Conservation (phyloP, 495 filamentous ascomycete species). For the Hyaloscypha finlandica region DNA sequence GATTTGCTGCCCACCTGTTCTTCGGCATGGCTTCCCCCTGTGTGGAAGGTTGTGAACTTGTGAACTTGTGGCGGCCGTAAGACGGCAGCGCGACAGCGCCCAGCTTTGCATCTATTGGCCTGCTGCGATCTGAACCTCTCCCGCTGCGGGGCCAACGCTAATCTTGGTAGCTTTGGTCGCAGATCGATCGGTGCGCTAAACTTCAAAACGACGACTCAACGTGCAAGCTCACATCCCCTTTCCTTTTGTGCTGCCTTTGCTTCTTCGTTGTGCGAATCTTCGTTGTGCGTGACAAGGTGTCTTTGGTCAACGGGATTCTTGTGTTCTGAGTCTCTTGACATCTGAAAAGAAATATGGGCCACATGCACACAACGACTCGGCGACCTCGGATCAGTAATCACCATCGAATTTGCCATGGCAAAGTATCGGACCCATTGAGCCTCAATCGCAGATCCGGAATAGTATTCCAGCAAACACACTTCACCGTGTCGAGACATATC, state of each 20-base stretch:
- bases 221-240: background rate
- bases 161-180: background rate
- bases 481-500: too few relatives aligned
- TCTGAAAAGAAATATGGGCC: background rate
- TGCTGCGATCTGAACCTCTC: too few relatives aligned
- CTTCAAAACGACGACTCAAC: background rate
- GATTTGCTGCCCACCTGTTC: background rate
- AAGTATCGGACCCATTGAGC: too few relatives aligned
- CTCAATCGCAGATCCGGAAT: too few relatives aligned
- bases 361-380: background rate
- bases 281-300: background rate
- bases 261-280: background rate
- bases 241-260: background rate
- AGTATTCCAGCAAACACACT: too few relatives aligned
- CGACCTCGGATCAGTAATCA: background rate
- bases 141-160: too few relatives aligned
- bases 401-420: background rate
- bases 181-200: constrained; percentile 1
- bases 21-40: background rate
- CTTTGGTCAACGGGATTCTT: background rate
- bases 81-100: too few relatives aligned
- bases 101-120: too few relatives aligned
- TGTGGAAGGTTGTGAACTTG: background rate
- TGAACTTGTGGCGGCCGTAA: too few relatives aligned
- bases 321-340: background rate